Percentiles rank a stretch among this genome's conserved stretches.
Evolutionary conservation across 306 rosid species (phyloP).

Genomic region (Cicer cuneatum): DNA sequence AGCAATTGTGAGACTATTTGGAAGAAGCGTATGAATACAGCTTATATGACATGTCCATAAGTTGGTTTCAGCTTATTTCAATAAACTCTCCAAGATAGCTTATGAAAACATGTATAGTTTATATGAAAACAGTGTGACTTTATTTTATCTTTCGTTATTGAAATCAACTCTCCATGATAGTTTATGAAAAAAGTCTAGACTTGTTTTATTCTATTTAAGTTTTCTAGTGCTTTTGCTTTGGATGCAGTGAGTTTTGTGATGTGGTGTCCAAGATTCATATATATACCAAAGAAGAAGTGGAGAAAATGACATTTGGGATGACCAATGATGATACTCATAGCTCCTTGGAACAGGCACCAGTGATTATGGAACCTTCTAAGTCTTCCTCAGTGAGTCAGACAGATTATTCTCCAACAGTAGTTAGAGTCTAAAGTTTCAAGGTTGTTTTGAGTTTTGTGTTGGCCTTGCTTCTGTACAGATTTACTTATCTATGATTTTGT

Average conservation of each 20-base stretch:
- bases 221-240: constrained; percentile 33
- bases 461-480: constrained; percentile 41
- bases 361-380: constrained; percentile 75
- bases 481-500: background rate
- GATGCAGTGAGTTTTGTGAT: constrained; percentile 86
- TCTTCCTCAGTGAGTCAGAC: constrained; percentile 96
- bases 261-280: constrained; percentile 91
- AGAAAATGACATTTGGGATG: constrained; percentile 88
- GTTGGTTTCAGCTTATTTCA: background rate
- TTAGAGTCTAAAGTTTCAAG: constrained; percentile 56
- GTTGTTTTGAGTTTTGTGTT: constrained; percentile 44
- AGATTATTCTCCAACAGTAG: constrained; percentile 78
- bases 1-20: background rate
- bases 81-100: background rate
- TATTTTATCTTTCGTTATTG: background rate
- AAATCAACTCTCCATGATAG: background rate
- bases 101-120: background rate
- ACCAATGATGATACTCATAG: constrained; percentile 86
- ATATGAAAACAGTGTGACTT: background rate
- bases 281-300: constrained; percentile 87
- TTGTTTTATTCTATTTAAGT: constrained; percentile 19
- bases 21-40: background rate
- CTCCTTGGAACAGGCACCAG: constrained; percentile 84
- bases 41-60: background rate
- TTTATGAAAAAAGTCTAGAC: too few relatives aligned